Evolutionary conservation across 257 asterid species (phyloP), one percentile per base, ranked within the genome.

Genomic region (Striga asiatica): DNA sequence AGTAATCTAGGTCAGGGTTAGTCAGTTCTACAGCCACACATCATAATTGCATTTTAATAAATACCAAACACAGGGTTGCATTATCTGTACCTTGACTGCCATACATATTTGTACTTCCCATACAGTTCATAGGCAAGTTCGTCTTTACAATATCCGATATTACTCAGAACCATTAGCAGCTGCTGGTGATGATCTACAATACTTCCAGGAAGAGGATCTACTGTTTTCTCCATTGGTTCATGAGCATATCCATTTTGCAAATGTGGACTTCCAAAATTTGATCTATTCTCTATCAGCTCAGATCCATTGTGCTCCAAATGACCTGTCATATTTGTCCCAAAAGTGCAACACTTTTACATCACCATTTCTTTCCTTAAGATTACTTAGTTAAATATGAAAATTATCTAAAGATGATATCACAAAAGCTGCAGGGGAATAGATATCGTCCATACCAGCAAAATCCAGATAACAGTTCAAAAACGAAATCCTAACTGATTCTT

Each of bases 111-210:
- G 85, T 80, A 91, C 62, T 78, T 87, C 55, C 67, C 71, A 69
- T 75, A 78, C 65, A 87, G 67, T 34, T 91, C 97, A 68, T 47
- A 74, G 58, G 95, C 73, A 71, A 91, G 94, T 68, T 87, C 98
- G 39, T 91, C 98, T 76, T 82, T 87, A 81, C 96, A 84, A 70
- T 77, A 87, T 68, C 98, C 98, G 59, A 91, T 84, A 76, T 91
- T 91, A 68, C 98, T 91, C 70, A 91, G 74, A 70, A 87, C 95
- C 94, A 91, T 84, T 61, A 91, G 83, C 68, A 87, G 73, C 79
- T 79, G 82, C 61, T 79, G 86, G 73, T 87, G 95, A 12, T 85
- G 85, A 71, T 87, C 95, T 56, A 57, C 61, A 51, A 82, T 69
- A 73, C 94, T 80, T 70, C 93, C 98, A 67, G 94, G 94, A 60